Base-by-base conservation (phyloP, 179 eudicot species). In the Spinacia oleracea region DNA sequence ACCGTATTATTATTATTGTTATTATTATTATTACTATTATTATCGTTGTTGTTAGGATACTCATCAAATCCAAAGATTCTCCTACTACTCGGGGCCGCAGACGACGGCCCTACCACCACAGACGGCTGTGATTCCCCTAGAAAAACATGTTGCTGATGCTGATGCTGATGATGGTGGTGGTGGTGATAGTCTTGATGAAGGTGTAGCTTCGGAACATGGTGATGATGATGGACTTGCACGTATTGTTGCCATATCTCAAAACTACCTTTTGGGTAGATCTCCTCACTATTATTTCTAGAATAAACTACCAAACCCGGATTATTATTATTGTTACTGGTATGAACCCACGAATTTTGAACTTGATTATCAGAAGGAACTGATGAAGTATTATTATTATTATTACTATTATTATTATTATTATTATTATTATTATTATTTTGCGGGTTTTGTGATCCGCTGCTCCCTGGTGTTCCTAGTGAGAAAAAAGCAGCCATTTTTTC, bases 161-260 rank as follows among this genome's bases (percentile, higher is more conserved):
- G 85, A 9, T 63, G 73, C 16, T 79, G 72, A 70, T 46, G 67
- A 43, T 84, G 86, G 35, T 80, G 80, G 51, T 81, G 75, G n/a
- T 84, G 82, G 6, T 73, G 70, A 27, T 79, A 82, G 46, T 81
- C 75, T 45, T 69, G 83, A 60, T 81, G 79, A 7, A 62, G 59
- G 38, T 66, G 73, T 1, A 72, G 77, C 72, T 79, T 79, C 0
- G 82, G 79, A n/a, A 73, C 77, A 60, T 80, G 81, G 66, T 87
- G 93, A 45, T 79, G 83, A 65, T 91, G 94, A 70, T 92, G 92
- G 66, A 89, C 82, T 32, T 92, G 90, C 27, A 91, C 91, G 80
- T 88, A 86, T 73, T 91, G 91, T 59, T 89, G 92, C 94, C 98
- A 93, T 92, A 90, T 85, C 80, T 90, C 93, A 9, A 94, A 92